Percentiles rank a stretch among this genome's conserved stretches.
Evolutionary conservation across 305 asterid species (phyloP).

Genomic region (Fraxinus albicans): DNA sequence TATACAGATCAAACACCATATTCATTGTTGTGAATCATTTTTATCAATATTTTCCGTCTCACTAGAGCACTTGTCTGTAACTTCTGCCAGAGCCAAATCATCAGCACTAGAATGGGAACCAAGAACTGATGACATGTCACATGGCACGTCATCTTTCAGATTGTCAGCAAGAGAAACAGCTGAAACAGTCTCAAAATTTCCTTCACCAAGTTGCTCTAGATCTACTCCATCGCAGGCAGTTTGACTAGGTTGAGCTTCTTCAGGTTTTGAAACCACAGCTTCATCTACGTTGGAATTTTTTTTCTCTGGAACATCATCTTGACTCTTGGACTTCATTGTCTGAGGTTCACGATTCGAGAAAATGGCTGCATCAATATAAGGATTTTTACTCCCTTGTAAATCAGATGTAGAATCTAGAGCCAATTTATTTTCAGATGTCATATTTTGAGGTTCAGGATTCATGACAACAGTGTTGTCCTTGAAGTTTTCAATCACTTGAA

Average conservation of each 20-base stretch:
- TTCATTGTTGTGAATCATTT: background rate
- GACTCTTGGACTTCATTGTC: slow-evolving; percentile 16
- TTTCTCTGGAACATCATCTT: slow-evolving; percentile 19
- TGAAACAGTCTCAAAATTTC: background rate
- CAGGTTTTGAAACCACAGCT: background rate
- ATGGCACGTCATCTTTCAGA: slow-evolving; percentile 10
- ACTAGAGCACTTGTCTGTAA: background rate
- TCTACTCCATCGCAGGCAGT: slow-evolving; percentile 16
- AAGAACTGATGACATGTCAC: background rate
- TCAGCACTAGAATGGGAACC: slow-evolving; percentile 12
- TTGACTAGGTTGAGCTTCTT: slow-evolving; percentile 7
- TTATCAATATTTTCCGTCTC: background rate
- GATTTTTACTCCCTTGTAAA: background rate
- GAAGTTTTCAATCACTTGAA: background rate
- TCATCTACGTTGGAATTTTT: background rate
- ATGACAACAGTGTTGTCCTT: background rate
- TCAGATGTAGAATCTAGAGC: slow-evolving; percentile 19
- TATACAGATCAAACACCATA: background rate
- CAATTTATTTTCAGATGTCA: background rate
- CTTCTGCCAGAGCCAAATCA: slow-evolving; percentile 3
- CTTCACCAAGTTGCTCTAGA: slow-evolving; percentile 21
- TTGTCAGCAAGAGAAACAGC: slow-evolving; percentile 10
- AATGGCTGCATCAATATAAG: background rate
- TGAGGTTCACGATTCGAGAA: slow-evolving; percentile 18
- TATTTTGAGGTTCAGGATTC: background rate